A percentile compares a stretch with the other conserved stretches of the same genome.
Conservation (phyloP, 176 grass and related monocot genomes). For the Eremochloa ophiuroides region DNA sequence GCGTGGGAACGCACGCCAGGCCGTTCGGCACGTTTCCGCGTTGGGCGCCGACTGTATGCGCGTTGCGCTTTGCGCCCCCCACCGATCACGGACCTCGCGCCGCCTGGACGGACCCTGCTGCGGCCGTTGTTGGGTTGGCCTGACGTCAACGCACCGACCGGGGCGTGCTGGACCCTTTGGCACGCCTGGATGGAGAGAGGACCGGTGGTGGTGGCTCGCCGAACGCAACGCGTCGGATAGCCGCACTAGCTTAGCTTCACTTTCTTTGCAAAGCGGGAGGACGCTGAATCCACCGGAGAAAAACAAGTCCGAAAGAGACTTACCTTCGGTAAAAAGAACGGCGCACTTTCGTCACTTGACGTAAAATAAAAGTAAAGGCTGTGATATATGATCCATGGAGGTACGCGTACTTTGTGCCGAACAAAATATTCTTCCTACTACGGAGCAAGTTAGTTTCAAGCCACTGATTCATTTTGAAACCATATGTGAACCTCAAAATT, state of each 20-base stretch:
- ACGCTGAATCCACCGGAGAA: background rate
- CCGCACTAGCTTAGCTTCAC: background rate
- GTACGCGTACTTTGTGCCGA: background rate
- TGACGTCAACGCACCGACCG: slow-evolving; percentile 1
- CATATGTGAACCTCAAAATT: too few species aligned
- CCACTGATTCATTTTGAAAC: too few species aligned
- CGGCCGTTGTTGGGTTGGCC: background rate
- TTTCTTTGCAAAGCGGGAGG: background rate
- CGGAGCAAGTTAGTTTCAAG: background rate
- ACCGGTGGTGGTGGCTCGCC: background rate
- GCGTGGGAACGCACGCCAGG: background rate
- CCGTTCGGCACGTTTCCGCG: background rate
- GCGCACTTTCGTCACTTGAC: background rate
- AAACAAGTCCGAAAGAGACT: background rate
- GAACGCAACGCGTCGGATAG: background rate
- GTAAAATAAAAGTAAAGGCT: background rate
- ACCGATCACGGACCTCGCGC: background rate
- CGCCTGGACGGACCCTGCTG: background rate
- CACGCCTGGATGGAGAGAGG: background rate
- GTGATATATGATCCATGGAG: background rate
- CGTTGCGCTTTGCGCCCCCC: background rate
- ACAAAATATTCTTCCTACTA: background rate
- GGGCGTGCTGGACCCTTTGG: background rate
- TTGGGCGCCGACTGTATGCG: background rate
- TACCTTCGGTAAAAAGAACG: background rate